Percentiles rank a stretch among this genome's conserved stretches.
Conservation (phyloP, 2,329 filamentous ascomycete genomes). For the Calonectria hongkongensis region DNA sequence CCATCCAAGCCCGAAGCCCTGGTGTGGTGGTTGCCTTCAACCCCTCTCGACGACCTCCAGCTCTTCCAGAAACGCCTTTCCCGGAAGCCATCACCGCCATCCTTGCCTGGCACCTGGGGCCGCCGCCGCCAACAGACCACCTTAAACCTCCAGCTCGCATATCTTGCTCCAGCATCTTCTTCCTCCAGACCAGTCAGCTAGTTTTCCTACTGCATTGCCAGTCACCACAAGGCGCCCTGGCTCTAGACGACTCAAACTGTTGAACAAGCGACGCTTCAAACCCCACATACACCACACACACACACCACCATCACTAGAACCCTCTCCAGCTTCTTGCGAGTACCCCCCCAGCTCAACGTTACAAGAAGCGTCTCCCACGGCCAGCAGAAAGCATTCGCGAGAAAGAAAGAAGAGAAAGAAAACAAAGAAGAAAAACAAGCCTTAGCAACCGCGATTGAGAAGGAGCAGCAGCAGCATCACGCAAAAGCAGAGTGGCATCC, state of each 20-base stretch:
- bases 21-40: conserved; percentile 35
- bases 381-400: background rate
- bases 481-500: conserved; percentile 7
- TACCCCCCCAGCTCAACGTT: conserved; percentile 3
- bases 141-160: conserved; percentile 7
- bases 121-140: conserved; percentile 29
- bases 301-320: conserved; percentile 3
- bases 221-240: background rate
- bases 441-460: conserved; percentile 10
- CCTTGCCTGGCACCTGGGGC: conserved; percentile 28
- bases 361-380: background rate
- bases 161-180: background rate
- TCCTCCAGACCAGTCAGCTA: background rate
- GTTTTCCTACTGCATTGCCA: background rate
- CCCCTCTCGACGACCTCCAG: conserved; percentile 37
- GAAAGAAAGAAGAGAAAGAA: background rate
- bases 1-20: conserved; percentile 24
- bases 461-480: conserved; percentile 27
- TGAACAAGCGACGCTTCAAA: conserved; percentile 16
- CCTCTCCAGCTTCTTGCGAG: background rate
- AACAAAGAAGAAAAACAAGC: background rate
- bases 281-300: conserved; percentile 10
- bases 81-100: conserved; percentile 42
- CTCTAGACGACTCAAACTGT: conserved; percentile 4
- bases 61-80: conserved; percentile 39